Conservation (phyloP, 2,329 filamentous ascomycete genomes). For the Calonectria crousiana region DNA sequence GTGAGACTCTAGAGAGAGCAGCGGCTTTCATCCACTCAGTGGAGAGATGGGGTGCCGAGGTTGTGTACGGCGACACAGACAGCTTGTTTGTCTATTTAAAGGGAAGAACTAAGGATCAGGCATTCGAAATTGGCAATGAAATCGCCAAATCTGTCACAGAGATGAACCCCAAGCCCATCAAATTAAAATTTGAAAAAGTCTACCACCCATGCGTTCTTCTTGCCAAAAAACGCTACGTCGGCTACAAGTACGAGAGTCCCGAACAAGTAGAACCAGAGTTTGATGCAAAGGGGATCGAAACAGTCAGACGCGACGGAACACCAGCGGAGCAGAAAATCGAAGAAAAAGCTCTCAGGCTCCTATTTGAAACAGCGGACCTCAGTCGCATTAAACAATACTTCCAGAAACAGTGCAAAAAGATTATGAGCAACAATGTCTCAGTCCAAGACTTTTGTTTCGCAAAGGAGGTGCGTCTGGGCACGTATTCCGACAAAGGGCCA, state of each 20-base stretch:
- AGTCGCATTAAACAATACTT: constrained; percentile 92
- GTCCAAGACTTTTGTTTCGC: constrained; percentile 98
- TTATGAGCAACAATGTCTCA: constrained; percentile 88
- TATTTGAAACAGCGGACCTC: constrained; percentile 92
- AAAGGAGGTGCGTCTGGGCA: constrained; percentile 89
- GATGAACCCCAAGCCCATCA: constrained; percentile 90
- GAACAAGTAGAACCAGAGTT: constrained; percentile 86
- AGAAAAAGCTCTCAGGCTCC: constrained; percentile 87
- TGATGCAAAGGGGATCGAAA: constrained; percentile 98
- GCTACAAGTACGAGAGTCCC: constrained; percentile 92
- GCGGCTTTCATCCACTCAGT: constrained; percentile 93
- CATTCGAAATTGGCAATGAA: constrained; percentile 92
- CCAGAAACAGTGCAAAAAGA: constrained; percentile 89
- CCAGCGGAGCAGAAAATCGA: constrained; percentile 97
- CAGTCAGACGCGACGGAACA: constrained; percentile 92
- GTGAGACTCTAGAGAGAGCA: constrained; percentile 93
- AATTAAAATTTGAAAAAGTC: constrained; percentile 98
- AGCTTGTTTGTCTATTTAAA: constrained; percentile 92
- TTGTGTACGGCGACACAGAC: constrained; percentile 98
- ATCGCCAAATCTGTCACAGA: constrained; percentile 90
- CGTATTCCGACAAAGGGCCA: constrained; percentile 81
- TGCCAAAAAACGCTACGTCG: constrained; percentile 97
- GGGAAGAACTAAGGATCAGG: constrained; percentile 86
- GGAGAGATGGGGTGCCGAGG: constrained; percentile 90
- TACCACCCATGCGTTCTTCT: constrained; percentile 95